Evolutionary conservation across 1,139 yeast genomes (phyloP).

Genomic region (Taphrina confusa): DNA sequence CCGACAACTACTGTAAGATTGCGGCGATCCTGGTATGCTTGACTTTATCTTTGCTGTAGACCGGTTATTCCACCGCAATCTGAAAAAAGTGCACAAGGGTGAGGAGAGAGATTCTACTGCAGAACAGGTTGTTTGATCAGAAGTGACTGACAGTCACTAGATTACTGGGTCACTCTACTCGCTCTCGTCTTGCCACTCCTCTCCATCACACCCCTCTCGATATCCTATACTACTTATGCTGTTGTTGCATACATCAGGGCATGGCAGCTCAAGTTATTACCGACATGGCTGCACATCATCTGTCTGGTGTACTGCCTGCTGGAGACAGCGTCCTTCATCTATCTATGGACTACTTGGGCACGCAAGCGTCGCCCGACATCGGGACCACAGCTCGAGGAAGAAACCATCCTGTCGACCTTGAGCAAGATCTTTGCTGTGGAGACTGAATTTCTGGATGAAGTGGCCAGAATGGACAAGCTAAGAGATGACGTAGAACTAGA

Average conservation of each 20-base stretch:
- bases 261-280: slow-evolving; percentile 10
- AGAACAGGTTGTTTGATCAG: neutral
- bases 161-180: slow-evolving; percentile 26
- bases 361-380: slow-evolving; percentile 2
- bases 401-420: neutral
- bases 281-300: slow-evolving; percentile 14
- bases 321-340: slow-evolving; percentile 14
- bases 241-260: neutral
- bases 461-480: neutral
- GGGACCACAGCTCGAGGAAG: slow-evolving; percentile 1
- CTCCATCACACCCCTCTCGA: slow-evolving; percentile 18
- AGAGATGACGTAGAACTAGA: neutral
- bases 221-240: slow-evolving; percentile 8
- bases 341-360: slow-evolving; percentile 10
- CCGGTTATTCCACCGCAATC: slow-evolving; percentile 5
- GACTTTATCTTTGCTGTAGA: slow-evolving; percentile 15
- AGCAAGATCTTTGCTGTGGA: slow-evolving; percentile 4
- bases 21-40: slow-evolving; percentile 1
- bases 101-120: neutral
- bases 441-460: neutral
- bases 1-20: too few species aligned
- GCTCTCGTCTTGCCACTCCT: slow-evolving; percentile 14
- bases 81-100: slow-evolving; percentile 14
- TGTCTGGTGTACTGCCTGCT: slow-evolving; percentile 1
- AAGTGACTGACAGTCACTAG: too few species aligned